Conservation (phyloP, 345 rosid species). For the Murraya koenigii region DNA sequence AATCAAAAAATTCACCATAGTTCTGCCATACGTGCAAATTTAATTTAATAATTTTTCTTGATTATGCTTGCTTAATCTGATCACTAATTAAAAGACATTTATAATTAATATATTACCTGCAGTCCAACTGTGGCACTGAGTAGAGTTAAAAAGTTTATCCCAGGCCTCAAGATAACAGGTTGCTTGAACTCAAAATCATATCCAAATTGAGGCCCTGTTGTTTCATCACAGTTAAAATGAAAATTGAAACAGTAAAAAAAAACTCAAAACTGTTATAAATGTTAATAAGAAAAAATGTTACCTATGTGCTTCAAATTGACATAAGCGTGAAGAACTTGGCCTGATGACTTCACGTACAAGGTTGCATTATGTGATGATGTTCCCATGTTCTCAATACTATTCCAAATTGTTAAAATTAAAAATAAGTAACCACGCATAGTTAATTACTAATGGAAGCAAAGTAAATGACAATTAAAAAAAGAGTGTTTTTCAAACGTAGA, state of each 20-base stretch:
- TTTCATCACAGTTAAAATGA: neutral
- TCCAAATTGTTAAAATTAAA: neutral
- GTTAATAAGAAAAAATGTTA: neutral
- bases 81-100: neutral
- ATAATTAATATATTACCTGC: conserved; percentile 13
- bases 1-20: conserved; percentile 33
- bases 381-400: neutral
- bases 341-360: conserved; percentile 13
- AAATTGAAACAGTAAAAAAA: neutral
- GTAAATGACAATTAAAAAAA: too few species aligned
- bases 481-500: too few species aligned
- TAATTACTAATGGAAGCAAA: too few species aligned
- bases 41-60: too few species aligned
- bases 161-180: conserved; percentile 4
- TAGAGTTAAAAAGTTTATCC: conserved; percentile 21
- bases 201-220: conserved; percentile 1
- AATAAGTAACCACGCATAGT: too few species aligned
- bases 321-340: conserved; percentile 30
- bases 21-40: conserved; percentile 11
- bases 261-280: too few species aligned
- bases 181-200: conserved; percentile 10
- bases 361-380: neutral
- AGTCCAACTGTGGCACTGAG: conserved; percentile 38
- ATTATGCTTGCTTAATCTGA: neutral
- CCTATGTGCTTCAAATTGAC: conserved; percentile 21